Conservation (phyloP, 176 grass and related monocot species). For the Pontederia crassipes region DNA sequence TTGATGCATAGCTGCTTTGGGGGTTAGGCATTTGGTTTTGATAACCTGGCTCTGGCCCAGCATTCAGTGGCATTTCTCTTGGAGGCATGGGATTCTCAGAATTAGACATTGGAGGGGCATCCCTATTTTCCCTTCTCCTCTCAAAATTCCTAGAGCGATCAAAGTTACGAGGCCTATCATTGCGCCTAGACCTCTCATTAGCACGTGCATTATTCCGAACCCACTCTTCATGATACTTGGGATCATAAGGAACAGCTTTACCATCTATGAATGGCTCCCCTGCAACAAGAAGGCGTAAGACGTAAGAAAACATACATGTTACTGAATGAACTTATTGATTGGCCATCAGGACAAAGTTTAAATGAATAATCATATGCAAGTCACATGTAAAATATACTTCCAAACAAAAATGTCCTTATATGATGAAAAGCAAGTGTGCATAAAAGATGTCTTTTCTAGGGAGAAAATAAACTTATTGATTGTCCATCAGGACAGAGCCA, state of each 20-base stretch:
- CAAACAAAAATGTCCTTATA: too few species aligned
- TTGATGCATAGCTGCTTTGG: slow-evolving; percentile 27
- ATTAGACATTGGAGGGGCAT: slow-evolving; percentile 30
- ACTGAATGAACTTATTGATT: too few species aligned
- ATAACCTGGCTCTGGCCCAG: slow-evolving; percentile 14
- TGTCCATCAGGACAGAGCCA: too few species aligned
- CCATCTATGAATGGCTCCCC: slow-evolving; percentile 93
- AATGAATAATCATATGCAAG: too few species aligned
- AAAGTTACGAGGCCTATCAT: slow-evolving; percentile 74
- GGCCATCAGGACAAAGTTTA: too few species aligned
- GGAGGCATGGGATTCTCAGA: slow-evolving; percentile 19
- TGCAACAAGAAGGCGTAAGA: slow-evolving; percentile 13
- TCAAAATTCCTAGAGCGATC: slow-evolving; percentile 86
- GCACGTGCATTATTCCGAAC: slow-evolving; percentile 54
- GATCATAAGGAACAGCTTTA: slow-evolving; percentile 72
- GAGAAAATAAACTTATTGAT: too few species aligned
- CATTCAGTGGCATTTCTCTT: neutral
- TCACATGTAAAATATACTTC: too few species aligned
- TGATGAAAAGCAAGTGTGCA: too few species aligned
- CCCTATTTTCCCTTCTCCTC: slow-evolving; percentile 56
- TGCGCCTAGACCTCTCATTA: slow-evolving; percentile 49
- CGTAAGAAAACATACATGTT: neutral
- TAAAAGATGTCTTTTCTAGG: too few species aligned
- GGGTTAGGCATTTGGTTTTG: slow-evolving; percentile 27
- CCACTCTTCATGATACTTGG: slow-evolving; percentile 88